These are phyloP conservation scores for Meredithiella fracta DNA, from an alignment of 2,329 filamentous ascomycete genomes.

Conservation along the genomic window DNA sequence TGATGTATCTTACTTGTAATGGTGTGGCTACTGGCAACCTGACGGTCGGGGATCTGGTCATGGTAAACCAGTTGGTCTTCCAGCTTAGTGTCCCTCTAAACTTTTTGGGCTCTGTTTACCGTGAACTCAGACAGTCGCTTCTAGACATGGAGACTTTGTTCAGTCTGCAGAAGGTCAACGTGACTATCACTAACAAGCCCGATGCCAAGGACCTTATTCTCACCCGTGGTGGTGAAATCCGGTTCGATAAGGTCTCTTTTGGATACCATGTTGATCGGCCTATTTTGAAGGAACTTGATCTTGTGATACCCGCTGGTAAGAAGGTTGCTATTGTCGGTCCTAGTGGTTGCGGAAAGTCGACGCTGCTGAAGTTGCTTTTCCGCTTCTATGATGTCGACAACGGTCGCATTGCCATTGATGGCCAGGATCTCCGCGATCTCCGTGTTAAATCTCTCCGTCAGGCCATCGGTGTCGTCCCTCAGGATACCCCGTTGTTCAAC, in stretches of 20 bases:
- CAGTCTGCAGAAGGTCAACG: slow-evolving; percentile 91
- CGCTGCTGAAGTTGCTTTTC: slow-evolving; percentile 77
- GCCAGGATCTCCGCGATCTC: slow-evolving; percentile 76
- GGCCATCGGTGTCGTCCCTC: slow-evolving; percentile 86
- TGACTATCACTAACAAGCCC: slow-evolving; percentile 62
- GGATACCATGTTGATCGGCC: slow-evolving; percentile 76
- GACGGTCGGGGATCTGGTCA: slow-evolving; percentile 89
- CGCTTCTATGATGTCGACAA: slow-evolving; percentile 80
- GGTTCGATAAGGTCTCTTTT: slow-evolving; percentile 88
- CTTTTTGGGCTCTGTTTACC: slow-evolving; percentile 94
- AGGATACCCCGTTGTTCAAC: slow-evolving; percentile 95
- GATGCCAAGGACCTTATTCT: slow-evolving; percentile 59
- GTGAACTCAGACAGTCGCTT: slow-evolving; percentile 83
- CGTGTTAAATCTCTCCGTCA: slow-evolving; percentile 66
- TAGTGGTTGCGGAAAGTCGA: slow-evolving; percentile 91
- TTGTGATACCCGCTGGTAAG: slow-evolving; percentile 88
- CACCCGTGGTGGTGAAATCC: slow-evolving; percentile 68
- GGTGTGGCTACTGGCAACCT: slow-evolving; percentile 68
- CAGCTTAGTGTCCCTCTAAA: slow-evolving; percentile 93
- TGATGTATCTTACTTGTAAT: slow-evolving; percentile 95
- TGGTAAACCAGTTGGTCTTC: slow-evolving; percentile 98
- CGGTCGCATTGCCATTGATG: slow-evolving; percentile 79
- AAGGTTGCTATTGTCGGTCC: slow-evolving; percentile 93
- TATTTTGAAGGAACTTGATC: slow-evolving; percentile 66
- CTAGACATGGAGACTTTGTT: slow-evolving; percentile 98